Conservation (phyloP, 441 rosid genomes). For the Sinapis alba region DNA sequence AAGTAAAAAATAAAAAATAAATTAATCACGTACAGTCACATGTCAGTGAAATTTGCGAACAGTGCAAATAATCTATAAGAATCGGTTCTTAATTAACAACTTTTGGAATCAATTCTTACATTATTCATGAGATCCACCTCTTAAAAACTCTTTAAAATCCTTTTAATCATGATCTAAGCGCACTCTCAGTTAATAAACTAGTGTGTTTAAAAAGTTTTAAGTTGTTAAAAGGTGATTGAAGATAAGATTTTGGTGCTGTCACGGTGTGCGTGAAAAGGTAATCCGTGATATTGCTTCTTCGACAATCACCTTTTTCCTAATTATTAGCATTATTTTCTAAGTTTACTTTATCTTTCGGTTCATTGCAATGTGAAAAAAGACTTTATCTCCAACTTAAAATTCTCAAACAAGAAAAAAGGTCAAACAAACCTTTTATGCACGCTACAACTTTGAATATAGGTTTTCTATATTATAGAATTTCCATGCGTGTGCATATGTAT, state of each 20-base stretch:
- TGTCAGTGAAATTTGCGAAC: too few relatives aligned
- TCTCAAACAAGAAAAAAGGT: slow-evolving; percentile 19
- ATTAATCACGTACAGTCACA: too few relatives aligned
- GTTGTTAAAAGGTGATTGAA: neutral
- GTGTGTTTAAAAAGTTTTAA: slow-evolving; percentile 1
- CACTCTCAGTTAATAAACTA: neutral
- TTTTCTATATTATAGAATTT: neutral
- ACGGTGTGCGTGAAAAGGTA: slow-evolving; percentile 23
- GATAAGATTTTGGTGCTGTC: slow-evolving; percentile 24
- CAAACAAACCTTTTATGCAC: slow-evolving; percentile 33
- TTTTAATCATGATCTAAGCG: too few relatives aligned
- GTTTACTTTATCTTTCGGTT: slow-evolving; percentile 34
- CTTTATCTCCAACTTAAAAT: slow-evolving; percentile 15
- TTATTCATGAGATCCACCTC: too few relatives aligned
- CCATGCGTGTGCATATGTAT: slow-evolving; percentile 31
- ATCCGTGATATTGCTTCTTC: slow-evolving; percentile 39
- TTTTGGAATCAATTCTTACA: too few relatives aligned
- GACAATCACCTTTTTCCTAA: slow-evolving; percentile 35
- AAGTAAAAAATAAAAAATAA: too few relatives aligned
- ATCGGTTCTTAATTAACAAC: too few relatives aligned
- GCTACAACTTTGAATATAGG: slow-evolving; percentile 33
- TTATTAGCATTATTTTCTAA: slow-evolving; percentile 37
- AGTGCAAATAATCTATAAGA: too few relatives aligned
- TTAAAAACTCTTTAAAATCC: too few relatives aligned
- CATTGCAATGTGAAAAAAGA: slow-evolving; percentile 30